Conservation (phyloP, 164 flowering plant species). For the Berberis thunbergii region DNA sequence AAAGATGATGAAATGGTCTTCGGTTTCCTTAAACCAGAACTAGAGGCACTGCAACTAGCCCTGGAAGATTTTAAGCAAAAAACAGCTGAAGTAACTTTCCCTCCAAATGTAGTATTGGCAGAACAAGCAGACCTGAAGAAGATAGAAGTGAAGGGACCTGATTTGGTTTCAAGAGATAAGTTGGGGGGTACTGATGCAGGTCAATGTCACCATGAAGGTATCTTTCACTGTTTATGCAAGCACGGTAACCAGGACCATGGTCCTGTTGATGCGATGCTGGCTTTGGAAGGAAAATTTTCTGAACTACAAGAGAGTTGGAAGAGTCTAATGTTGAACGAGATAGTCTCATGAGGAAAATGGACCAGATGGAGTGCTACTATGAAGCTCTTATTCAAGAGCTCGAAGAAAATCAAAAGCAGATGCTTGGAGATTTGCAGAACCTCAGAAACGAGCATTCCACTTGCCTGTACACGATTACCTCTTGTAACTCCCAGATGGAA, state of each 20-base stretch:
- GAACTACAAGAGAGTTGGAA: conserved; percentile 71
- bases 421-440: conserved; percentile 75
- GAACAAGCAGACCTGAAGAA: conserved; percentile 13
- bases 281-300: conserved; percentile 41
- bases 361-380: conserved; percentile 94
- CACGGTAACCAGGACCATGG: conserved; percentile 32
- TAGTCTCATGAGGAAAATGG: conserved; percentile 62
- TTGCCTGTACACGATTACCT: conserved; percentile 57
- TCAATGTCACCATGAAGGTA: conserved; percentile 35
- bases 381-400: conserved; percentile 88
- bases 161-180: conserved; percentile 21
- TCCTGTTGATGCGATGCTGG: conserved; percentile 29
- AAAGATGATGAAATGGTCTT: conserved; percentile 35
- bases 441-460: conserved; percentile 76
- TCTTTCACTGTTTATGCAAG: conserved; percentile 1
- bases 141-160: conserved; percentile 11
- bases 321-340: conserved; percentile 70
- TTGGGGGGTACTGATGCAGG: conserved; percentile 22
- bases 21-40: conserved; percentile 34
- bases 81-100: conserved; percentile 15
- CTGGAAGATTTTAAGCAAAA: conserved; percentile 41
- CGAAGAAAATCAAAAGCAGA: conserved; percentile 89
- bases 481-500: conserved; percentile 68
- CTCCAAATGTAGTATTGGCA: conserved; percentile 10
- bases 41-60: conserved; percentile 38